Percentiles rank a stretch among this genome's conserved stretches.
Conservation (phyloP, 2,329 filamentous ascomycete species). For the Amauroascus niger region DNA sequence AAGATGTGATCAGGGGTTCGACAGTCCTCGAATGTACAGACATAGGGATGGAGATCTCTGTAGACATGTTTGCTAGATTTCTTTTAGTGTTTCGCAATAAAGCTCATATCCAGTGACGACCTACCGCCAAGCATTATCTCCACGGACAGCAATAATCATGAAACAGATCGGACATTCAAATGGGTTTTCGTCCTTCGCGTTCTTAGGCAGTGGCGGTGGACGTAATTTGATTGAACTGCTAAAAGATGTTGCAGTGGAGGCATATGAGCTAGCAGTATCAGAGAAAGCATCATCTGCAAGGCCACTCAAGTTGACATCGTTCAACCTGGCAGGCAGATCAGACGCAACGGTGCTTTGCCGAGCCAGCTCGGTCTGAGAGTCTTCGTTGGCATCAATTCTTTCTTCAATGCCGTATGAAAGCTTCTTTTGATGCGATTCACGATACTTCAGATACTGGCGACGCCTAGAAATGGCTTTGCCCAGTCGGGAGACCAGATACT, state of each 20-base stretch:
- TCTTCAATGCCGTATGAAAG: slow-evolving; percentile 22
- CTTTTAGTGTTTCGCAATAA: not conserved
- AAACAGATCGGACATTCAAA: slow-evolving; percentile 8
- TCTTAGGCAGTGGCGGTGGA: slow-evolving; percentile 1
- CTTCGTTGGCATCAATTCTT: slow-evolving; percentile 18
- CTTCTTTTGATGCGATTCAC: slow-evolving; percentile 27
- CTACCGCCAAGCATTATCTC: slow-evolving; percentile 24
- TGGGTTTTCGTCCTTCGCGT: slow-evolving; percentile 10
- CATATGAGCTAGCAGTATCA: not conserved
- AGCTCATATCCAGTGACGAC: not conserved
- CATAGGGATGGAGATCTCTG: not conserved
- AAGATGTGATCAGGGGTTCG: not conserved
- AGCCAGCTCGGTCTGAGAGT: not conserved
- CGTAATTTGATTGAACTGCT: not conserved
- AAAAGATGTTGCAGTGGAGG: not conserved
- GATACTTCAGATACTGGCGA: slow-evolving; percentile 32
- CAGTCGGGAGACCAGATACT: slow-evolving; percentile 21
- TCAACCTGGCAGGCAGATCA: not conserved
- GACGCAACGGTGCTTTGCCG: not conserved
- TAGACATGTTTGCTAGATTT: not conserved
- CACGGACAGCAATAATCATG: slow-evolving; percentile 21
- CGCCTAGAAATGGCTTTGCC: slow-evolving; percentile 29
- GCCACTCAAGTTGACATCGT: not conserved
- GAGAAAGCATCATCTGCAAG: not conserved
- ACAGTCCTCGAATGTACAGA: not conserved